These are phyloP conservation scores for Trichoderma arundinaceum DNA, from an alignment of 2,329 filamentous ascomycete species.

Conservation along the genomic window DNA sequence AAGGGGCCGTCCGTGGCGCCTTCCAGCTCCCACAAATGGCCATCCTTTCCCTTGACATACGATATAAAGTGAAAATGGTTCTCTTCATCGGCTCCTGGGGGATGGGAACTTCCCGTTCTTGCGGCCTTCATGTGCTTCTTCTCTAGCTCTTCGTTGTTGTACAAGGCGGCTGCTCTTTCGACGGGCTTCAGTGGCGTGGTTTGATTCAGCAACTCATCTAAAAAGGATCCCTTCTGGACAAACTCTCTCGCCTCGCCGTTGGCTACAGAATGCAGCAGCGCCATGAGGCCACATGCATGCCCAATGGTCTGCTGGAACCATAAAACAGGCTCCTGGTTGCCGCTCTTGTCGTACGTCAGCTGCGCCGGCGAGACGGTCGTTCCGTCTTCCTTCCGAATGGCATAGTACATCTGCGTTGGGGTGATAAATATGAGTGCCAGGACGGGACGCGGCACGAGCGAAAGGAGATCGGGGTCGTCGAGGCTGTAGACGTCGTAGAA, in stretches of 20 bases:
- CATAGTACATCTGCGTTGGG: slow-evolving; percentile 61
- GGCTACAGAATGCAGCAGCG: slow-evolving; percentile 72
- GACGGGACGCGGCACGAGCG: slow-evolving; percentile 73
- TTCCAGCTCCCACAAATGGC: slow-evolving; percentile 78
- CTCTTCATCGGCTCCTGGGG: slow-evolving; percentile 65
- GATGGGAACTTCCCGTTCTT: slow-evolving; percentile 67
- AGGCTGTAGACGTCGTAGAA: slow-evolving; percentile 87
- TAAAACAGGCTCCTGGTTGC: slow-evolving; percentile 65
- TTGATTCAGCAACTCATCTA: slow-evolving; percentile 64
- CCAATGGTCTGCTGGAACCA: slow-evolving; percentile 89
- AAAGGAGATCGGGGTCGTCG: slow-evolving; percentile 76
- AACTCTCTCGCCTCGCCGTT: slow-evolving; percentile 68
- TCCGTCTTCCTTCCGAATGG: slow-evolving; percentile 43
- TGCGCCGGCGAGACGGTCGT: slow-evolving; percentile 36
- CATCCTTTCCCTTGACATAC: slow-evolving; percentile 72
- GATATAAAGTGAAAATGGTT: slow-evolving; percentile 80
- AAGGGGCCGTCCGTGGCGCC: slow-evolving; percentile 75
- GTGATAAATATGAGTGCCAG: slow-evolving; percentile 82
- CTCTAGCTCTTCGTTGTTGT: slow-evolving; percentile 73
- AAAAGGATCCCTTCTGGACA: slow-evolving; percentile 59
- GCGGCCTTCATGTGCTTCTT: slow-evolving; percentile 75
- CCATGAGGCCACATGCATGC: slow-evolving; percentile 82
- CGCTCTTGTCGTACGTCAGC: slow-evolving; percentile 43
- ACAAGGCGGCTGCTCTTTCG: slow-evolving; percentile 70
- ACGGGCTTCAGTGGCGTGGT: slow-evolving; percentile 66